phyloP scores from a whole-genome alignment of 176 grass and related monocot species.

The Echinochloa phyllopogon region DNA sequence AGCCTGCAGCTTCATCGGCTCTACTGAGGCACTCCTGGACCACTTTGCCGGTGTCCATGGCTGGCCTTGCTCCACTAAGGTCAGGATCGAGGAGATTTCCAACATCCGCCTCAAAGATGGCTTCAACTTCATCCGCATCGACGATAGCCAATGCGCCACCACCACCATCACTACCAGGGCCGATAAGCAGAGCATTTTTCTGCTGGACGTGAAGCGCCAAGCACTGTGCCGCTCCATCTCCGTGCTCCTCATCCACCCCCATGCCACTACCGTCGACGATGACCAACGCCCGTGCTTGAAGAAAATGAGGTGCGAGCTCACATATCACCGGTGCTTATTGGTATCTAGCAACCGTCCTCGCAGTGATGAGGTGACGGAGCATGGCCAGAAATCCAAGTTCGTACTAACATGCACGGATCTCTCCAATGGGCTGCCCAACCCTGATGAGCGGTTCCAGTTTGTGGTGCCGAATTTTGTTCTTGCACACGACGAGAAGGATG shows the following conservation, averaged over 20 bases:
- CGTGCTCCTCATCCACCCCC: background rate
- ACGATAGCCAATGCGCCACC: background rate
- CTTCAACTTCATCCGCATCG: background rate
- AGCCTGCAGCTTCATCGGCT: background rate
- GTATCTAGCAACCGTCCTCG: background rate
- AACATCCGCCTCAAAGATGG: background rate
- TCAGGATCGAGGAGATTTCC: background rate
- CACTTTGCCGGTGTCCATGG: background rate
- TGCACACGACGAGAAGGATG: background rate
- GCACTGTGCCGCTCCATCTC: background rate
- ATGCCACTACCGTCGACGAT: background rate
- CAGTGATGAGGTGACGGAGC: background rate
- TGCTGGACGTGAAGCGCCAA: background rate
- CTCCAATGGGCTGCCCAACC: background rate
- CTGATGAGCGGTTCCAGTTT: background rate
- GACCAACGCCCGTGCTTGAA: background rate
- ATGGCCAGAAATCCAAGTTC: background rate
- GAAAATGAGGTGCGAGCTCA: background rate
- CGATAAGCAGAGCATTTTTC: background rate
- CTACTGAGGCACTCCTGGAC: background rate
- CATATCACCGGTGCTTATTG: background rate
- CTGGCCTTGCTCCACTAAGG: background rate
- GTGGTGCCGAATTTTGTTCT: background rate
- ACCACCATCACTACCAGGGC: background rate
- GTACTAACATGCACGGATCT: background rate